phyloP scores from a whole-genome alignment of 768 basidiomycete species.

The Lactarius hatsudake region DNA sequence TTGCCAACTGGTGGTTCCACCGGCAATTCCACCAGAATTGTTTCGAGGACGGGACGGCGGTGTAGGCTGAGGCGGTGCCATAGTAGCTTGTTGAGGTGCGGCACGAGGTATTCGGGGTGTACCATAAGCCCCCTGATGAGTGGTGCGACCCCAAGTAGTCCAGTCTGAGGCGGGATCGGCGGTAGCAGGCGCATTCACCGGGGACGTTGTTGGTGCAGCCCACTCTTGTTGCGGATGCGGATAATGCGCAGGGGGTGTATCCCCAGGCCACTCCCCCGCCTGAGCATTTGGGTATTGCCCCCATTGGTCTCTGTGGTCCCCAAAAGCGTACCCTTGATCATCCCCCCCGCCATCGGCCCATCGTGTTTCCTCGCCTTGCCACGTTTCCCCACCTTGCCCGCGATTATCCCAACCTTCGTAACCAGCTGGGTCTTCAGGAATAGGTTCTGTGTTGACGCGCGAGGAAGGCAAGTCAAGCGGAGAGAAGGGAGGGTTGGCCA shows the following conservation, averaged over 20 bases:
- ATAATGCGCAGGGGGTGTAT: slow-evolving; percentile 4
- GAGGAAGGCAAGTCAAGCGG: slow-evolving; percentile 10
- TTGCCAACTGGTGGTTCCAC: slow-evolving; percentile 13
- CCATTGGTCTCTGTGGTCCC: slow-evolving; percentile 3
- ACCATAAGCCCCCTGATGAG: slow-evolving; percentile 6
- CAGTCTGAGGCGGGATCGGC: not conserved
- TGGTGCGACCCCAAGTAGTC: slow-evolving; percentile 1
- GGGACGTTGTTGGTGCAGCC: not conserved
- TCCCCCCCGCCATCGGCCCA: slow-evolving; percentile 4
- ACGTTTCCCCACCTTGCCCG: slow-evolving; percentile 1
- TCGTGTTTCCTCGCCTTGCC: slow-evolving; percentile 3
- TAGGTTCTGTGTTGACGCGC: slow-evolving; percentile 13
- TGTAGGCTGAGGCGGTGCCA: slow-evolving; percentile 3
- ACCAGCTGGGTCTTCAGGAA: slow-evolving; percentile 18
- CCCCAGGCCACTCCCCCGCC: not conserved
- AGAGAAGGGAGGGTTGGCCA: not conserved
- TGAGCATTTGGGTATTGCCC: slow-evolving; percentile 10
- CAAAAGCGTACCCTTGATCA: slow-evolving; percentile 12
- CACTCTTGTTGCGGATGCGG: slow-evolving; percentile 18
- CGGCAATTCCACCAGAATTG: slow-evolving; percentile 2
- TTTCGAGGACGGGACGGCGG: slow-evolving; percentile 3
- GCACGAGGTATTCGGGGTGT: not conserved
- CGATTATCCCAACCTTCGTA: slow-evolving; percentile 8
- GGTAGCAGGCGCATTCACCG: not conserved
- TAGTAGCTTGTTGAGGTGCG: slow-evolving; percentile 2